Conservation (phyloP, 73 alveolate species). For the Tetrahymena thermophila region DNA sequence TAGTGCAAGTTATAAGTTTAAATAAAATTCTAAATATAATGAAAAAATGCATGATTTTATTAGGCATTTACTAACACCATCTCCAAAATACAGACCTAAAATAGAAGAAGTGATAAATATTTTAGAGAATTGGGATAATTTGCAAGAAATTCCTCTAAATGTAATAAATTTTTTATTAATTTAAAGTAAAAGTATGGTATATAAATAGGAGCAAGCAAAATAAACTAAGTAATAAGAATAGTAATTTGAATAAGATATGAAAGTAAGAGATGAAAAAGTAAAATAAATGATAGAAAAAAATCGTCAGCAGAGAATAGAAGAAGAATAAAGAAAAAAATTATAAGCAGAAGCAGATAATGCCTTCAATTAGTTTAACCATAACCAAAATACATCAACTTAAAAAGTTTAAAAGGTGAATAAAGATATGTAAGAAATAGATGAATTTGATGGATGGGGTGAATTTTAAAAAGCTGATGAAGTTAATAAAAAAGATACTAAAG, state of each 20-base stretch:
- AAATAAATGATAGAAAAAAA: neutral
- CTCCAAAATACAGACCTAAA: conserved; percentile 80
- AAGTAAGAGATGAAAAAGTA: neutral
- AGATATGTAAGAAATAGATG: neutral
- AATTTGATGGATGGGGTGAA: neutral
- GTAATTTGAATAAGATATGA: neutral
- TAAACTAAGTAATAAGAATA: neutral
- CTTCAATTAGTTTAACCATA: neutral
- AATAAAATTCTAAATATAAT: conserved; percentile 51
- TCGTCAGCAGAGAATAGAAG: neutral
- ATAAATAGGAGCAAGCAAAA: neutral
- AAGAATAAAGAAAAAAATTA: neutral
- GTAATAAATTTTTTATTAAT: neutral
- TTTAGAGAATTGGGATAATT: conserved; percentile 61
- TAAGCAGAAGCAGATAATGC: neutral
- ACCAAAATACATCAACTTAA: neutral
- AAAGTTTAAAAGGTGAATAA: neutral
- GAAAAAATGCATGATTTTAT: conserved; percentile 81
- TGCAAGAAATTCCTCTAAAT: conserved; percentile 8
- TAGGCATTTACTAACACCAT: conserved; percentile 81
- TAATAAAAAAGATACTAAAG: neutral
- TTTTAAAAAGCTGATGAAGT: neutral
- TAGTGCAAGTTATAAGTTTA: conserved; percentile 84
- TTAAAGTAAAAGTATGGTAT: neutral
- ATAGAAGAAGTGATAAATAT: conserved; percentile 53